Base-by-base conservation (phyloP, 2,329 filamentous ascomycete species). In the Shiraia sp. region DNA sequence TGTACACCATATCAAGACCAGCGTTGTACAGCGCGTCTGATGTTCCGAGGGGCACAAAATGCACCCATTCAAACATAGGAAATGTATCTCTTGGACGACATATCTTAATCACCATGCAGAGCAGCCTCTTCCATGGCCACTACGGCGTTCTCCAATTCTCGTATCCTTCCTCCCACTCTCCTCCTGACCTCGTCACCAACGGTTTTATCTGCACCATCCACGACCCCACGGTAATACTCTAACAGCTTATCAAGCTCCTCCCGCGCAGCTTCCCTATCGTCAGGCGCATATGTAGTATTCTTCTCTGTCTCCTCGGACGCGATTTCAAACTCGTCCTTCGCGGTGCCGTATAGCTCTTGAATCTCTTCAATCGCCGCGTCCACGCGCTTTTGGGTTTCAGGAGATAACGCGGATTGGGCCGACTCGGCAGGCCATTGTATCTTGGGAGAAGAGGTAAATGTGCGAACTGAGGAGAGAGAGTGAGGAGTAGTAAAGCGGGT, bases 201-300 rank as follows among this genome's bases (percentile, higher is more conserved):
- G 24, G 71, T 69, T 10, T 58, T 51, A 54, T 74, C 68, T 19
- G 55, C 47, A 6, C 72, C 71, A 29, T 55, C 69, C 4, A 79
- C 49, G 1, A 74, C 68, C 13, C 60, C 61, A 25, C 66, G 63
- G 44, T 76, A 81, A 9, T 70, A 75, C 35, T 72, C 69, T 45
- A 78, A 66, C 39, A 81, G 65, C 47, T 68, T 71, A 28, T 72
- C 71, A 40, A 82, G 53, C 50, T 79, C 79, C 56, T 79, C 77
- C 9, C 74, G 57, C 23, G 79, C 78, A 16, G 78, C 78, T 13
- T 72, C 74, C 4, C 79, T 66, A 47, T 81, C 78, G 17, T 77
- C 77, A 13, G 74, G 69, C 2, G 79, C 79, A 60, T 81, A 81
- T 23, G 79, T 74, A 9, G 76, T 77, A 42, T 75, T 74, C 63